A percentile compares a stretch with the other conserved stretches of the same genome.
phyloP scores from a whole-genome alignment of 75 land plant genomes.

The Larix kaempferi region DNA sequence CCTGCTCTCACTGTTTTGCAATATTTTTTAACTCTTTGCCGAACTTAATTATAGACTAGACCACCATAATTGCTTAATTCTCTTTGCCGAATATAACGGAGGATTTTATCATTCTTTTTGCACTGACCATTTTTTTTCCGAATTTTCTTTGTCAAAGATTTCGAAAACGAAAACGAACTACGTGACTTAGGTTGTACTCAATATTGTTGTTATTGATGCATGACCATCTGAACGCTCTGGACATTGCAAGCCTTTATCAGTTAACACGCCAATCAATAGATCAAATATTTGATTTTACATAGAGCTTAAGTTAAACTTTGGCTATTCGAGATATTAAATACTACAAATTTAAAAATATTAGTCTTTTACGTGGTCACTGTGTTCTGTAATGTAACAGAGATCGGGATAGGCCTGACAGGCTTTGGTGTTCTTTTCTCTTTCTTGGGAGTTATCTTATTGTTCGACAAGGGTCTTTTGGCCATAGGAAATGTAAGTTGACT shows the following conservation, averaged over 20 bases:
- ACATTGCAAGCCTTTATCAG: not conserved
- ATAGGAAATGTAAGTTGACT: constrained; percentile 79
- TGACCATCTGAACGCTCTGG: not conserved
- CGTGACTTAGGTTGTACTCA: too few relatives aligned
- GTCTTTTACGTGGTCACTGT: not conserved
- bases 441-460: constrained; percentile 81
- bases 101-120: too few relatives aligned
- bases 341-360: not conserved
- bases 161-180: too few relatives aligned
- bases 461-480: constrained; percentile 90
- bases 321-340: not conserved
- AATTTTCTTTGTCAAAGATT: too few relatives aligned
- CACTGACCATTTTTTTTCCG: too few relatives aligned
- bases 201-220: not conserved
- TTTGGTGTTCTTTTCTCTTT: constrained; percentile 87
- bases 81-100: too few relatives aligned
- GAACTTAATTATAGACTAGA: too few relatives aligned
- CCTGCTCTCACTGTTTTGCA: too few relatives aligned
- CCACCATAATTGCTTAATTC: too few relatives aligned
- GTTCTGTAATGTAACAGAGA: constrained; percentile 46
- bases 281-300: not conserved
- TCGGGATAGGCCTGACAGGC: constrained; percentile 87
- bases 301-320: not conserved
- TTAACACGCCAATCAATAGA: not conserved
- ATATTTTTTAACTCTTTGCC: too few relatives aligned